phyloP scores from a whole-genome alignment of 1,139 yeast species.

The Blastobotrys proliferans region DNA sequence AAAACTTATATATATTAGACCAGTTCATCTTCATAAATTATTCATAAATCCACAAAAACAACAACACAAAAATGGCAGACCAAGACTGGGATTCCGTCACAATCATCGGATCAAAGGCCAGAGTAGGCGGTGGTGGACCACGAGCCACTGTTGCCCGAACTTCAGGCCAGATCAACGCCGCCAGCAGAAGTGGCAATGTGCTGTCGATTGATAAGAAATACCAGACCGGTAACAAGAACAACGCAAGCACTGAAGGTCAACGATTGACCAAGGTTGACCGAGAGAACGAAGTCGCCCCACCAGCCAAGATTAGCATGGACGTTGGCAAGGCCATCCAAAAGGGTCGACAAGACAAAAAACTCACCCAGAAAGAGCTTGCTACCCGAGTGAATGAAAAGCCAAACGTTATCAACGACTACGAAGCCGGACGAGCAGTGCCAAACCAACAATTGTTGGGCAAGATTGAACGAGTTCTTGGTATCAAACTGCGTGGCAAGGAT shows the following conservation, averaged over 20 bases:
- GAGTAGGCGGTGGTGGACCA: constrained; percentile 87
- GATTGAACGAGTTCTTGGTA: constrained; percentile 90
- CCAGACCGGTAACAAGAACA: constrained; percentile 61
- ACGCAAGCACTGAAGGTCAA: constrained; percentile 85
- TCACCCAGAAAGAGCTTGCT: constrained; percentile 95
- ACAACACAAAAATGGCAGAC: constrained; percentile 24
- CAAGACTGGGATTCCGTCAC: constrained; percentile 91
- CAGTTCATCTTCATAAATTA: neutral
- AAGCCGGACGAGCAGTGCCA: constrained; percentile 94
- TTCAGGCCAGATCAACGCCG: constrained; percentile 78
- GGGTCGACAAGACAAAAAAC: constrained; percentile 83
- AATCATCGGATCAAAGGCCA: constrained; percentile 80
- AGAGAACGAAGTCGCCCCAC: constrained; percentile 89
- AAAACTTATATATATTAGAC: neutral
- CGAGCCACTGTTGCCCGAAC: constrained; percentile 80
- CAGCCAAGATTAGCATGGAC: constrained; percentile 73
- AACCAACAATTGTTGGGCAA: constrained; percentile 91
- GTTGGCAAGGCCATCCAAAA: constrained; percentile 87
- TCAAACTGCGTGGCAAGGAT: constrained; percentile 92
- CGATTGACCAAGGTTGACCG: constrained; percentile 89
- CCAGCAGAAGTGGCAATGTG: constrained; percentile 86
- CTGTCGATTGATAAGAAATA: constrained; percentile 92
- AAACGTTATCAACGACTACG: constrained; percentile 90
- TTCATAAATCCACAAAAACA: constrained; percentile 2
- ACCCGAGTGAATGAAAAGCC: constrained; percentile 95